Base-by-base conservation (phyloP, 2,329 filamentous ascomycete genomes). In the Endocalyx cinctus region DNA sequence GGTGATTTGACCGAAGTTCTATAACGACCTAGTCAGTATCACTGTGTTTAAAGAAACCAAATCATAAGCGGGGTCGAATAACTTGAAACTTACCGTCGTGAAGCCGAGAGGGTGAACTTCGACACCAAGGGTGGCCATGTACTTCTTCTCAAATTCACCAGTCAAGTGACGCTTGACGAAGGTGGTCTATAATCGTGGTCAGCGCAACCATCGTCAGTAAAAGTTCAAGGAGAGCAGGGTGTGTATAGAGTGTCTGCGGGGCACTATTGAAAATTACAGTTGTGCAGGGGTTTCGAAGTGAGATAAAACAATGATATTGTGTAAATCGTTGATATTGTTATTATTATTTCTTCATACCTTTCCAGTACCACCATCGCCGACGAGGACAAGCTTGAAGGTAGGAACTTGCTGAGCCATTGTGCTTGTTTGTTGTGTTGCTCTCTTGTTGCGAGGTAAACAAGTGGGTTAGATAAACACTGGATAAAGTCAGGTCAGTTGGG, bases 91-190 rank as follows among this genome's bases (percentile, higher is more conserved):
- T 87, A 97, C 89, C 64, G 90, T 97, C 59, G 82, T 87, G 82
- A 98, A 98, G 59, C 82, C 85, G 50, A 98, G 87, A 66, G 92
- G 92, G 77, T 98, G 92, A 51, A 98, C 92, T 69, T 98, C 92
- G 64, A 98, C 92, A 84, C 92, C 92, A 50, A 98, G 87, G 41
- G 92, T 98, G 58, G 92, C 92, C 68, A 98, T 97, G 75, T 98
- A 98, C 77, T 97, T 98, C 85, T 98, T 98, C 76, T 98, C 92
- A 65, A 98, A 98, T 69, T 98, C 92, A 67, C 92, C 92, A 63
- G 92, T 98, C 81, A 97, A 80, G 74, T 98, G 92, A 63, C 92
- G 92, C 84, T 98, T 98, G 78, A 98, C 92, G 70, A 98, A 98
- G 64, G 92, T 98, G 66, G 92, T 98, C 92, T 98, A 62, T 27